These are phyloP conservation scores for Tolypocladium amazonense DNA, from an alignment of 2,329 filamentous ascomycete genomes.

Conservation along the genomic window DNA sequence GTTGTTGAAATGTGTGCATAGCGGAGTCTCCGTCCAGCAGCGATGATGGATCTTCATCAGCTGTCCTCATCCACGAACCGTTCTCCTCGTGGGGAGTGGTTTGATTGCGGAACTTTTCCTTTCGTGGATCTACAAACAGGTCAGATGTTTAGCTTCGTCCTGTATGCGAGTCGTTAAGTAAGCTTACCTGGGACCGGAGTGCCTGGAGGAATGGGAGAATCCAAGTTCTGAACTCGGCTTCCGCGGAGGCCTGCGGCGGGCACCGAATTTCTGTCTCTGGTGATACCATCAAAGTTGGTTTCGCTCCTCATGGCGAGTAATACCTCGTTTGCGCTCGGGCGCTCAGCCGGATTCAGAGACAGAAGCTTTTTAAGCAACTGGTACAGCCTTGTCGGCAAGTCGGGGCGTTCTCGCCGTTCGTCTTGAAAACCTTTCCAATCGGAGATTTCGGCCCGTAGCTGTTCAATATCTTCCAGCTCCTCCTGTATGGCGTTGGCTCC, in stretches of 20 bases:
- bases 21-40: neutral
- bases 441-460: constrained; percentile 74
- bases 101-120: constrained; percentile 15
- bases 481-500: constrained; percentile 80
- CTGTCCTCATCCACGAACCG: neutral
- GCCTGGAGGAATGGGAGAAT: constrained; percentile 39
- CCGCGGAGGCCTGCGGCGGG: constrained; percentile 29
- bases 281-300: constrained; percentile 34
- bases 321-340: constrained; percentile 81
- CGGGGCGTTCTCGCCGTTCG: constrained; percentile 61
- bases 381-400: constrained; percentile 80
- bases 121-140: constrained; percentile 17
- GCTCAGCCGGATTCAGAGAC: constrained; percentile 61
- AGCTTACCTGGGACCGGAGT: constrained; percentile 36
- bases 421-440: constrained; percentile 82
- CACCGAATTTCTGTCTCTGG: constrained; percentile 21
- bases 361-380: constrained; percentile 72
- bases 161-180: neutral
- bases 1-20: neutral
- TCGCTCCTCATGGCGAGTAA: constrained; percentile 66
- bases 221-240: constrained; percentile 42
- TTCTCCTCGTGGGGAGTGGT: neutral
- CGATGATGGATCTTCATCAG: neutral
- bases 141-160: constrained; percentile 4
- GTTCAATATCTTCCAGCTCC: constrained; percentile 83